Evolutionary conservation across 805 yeast species (phyloP), one percentile per base, ranked within the genome.

Genomic region (Wickerhamomyces silvicola): DNA sequence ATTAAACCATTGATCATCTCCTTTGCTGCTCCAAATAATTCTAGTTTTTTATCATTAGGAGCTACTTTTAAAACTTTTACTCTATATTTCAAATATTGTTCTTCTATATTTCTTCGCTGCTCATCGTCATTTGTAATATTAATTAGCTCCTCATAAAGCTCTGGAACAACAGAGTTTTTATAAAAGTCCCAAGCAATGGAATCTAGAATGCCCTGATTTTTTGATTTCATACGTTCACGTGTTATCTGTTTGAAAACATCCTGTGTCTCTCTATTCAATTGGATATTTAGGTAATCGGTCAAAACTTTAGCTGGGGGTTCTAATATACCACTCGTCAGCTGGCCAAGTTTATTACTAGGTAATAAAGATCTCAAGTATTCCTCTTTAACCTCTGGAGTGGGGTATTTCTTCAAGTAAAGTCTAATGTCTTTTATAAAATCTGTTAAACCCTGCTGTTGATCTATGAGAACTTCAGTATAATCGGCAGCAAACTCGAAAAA

Each of bases 1-100:
- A 87, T 74, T 78, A 88, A 73, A 22, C 81, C 94, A 10, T 75
- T 78, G 1, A 75, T 73, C 68, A 75, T 66, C 8, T 70, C 74
- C 27, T 60, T 60, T 4, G 87, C 57, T 18, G 70, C 67, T 2
- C 46, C 44, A 8, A 61, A 60, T 18, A 69, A 45, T 2, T 35
- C 37, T 11, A 54, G 50, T 34, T 78, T 77, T 3, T 45, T 40
- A 1, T 53, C 52, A 0, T 36, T 32, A 0, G 92, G 85, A 22
- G 74, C 62, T 2, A 70, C 63, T 35, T 60, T 63, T 31, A 87
- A 56, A 26, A 74, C 56, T 13, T 69, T 68, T 37, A 75, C 70
- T 37, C 72, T 68, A 49, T 77, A 75, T 34, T 68, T 64, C 23
- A 92, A 54, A 43, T 69, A 66, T 24, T 70, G 66, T 13, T 72